phyloP scores from a whole-genome alignment of 345 rosid species.

The Cochlearia excelsa region DNA sequence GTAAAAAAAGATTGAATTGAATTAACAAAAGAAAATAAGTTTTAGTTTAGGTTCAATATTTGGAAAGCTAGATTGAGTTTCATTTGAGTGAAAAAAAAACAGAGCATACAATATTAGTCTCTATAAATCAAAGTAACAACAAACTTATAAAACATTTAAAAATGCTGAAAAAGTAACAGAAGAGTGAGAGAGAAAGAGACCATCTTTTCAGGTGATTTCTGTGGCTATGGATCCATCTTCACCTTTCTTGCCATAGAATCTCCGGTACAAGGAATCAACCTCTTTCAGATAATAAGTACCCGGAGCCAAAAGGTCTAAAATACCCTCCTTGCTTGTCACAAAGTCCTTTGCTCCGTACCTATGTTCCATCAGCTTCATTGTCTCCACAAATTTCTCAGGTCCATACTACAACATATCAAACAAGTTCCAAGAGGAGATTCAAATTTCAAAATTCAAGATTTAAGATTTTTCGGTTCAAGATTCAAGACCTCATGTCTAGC shows the following conservation, averaged over 20 bases:
- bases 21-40: no score
- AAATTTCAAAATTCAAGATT: not conserved
- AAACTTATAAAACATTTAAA: slow-evolving; percentile 23
- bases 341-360: slow-evolving; percentile 96
- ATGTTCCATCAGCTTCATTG: slow-evolving; percentile 91
- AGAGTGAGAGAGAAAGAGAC: not conserved
- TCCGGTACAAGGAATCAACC: slow-evolving; percentile 87
- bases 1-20: no score
- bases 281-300: slow-evolving; percentile 92
- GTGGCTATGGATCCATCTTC: slow-evolving; percentile 50
- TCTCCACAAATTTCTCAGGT: slow-evolving; percentile 84
- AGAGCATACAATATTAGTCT: slow-evolving; percentile 21
- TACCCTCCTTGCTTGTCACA: slow-evolving; percentile 80
- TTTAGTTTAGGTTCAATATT: no score
- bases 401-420: slow-evolving; percentile 49
- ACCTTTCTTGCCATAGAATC: slow-evolving; percentile 77
- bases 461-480: slow-evolving; percentile 9
- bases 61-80: not conserved
- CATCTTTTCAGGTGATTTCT: slow-evolving; percentile 2
- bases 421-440: not conserved
- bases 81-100: not conserved
- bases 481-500: slow-evolving; percentile 76
- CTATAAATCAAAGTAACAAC: slow-evolving; percentile 25
- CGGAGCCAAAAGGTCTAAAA: slow-evolving; percentile 65
- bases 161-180: slow-evolving; percentile 11